Evolutionary conservation across 2,329 filamentous ascomycete genomes (phyloP).

Genomic region (Aspergillus fischeri): DNA sequence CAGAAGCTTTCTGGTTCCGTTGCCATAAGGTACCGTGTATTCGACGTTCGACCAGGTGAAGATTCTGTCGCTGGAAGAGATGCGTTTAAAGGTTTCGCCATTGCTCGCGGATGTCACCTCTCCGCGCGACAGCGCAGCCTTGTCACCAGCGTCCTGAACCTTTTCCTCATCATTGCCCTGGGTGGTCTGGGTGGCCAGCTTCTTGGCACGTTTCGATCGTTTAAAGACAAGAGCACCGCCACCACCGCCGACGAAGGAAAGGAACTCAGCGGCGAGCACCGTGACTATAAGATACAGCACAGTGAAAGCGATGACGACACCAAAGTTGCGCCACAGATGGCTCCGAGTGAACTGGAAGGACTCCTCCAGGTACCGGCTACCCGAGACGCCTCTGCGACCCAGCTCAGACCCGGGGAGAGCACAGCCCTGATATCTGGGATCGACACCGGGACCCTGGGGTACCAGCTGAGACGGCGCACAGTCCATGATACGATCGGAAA

Average conservation of each 20-base stretch:
- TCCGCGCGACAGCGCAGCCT: constrained; percentile 26
- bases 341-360: constrained; percentile 55
- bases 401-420: constrained; percentile 54
- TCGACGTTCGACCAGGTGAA: constrained; percentile 70
- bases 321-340: constrained; percentile 70
- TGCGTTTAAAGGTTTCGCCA: constrained; percentile 34
- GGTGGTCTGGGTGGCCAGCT: constrained; percentile 44
- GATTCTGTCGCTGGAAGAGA: constrained; percentile 57
- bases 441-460: constrained; percentile 54
- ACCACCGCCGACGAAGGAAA: constrained; percentile 59
- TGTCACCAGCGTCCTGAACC: constrained; percentile 27
- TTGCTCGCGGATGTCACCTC: constrained; percentile 22
- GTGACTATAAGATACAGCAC: constrained; percentile 71
- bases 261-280: constrained; percentile 63
- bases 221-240: constrained; percentile 71
- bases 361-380: constrained; percentile 51
- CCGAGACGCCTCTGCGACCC: constrained; percentile 49
- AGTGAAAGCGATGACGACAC: constrained; percentile 70
- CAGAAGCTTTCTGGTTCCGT: constrained; percentile 58
- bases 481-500: constrained; percentile 52
- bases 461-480: constrained; percentile 59
- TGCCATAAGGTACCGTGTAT: constrained; percentile 68
- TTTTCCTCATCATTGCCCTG: constrained; percentile 58
- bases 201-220: constrained; percentile 59
- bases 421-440: constrained; percentile 59